A percentile compares a stretch with the other conserved stretches of the same genome.
These are phyloP conservation scores for Alternaria sp. DNA, from an alignment of 2,329 filamentous ascomycete genomes.

Conservation along the genomic window DNA sequence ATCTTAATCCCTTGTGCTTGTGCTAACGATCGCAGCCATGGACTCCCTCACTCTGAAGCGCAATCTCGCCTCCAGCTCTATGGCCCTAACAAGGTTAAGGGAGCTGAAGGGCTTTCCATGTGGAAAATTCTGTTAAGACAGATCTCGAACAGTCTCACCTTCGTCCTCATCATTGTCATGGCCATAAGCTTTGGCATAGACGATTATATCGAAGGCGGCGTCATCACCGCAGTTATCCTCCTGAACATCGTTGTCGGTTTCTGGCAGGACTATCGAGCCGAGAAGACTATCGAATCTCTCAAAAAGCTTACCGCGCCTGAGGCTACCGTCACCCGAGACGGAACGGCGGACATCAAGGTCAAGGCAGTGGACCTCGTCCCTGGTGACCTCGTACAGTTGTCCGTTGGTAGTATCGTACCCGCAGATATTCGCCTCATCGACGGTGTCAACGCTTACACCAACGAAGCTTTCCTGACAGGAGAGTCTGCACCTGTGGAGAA, in stretches of 20 bases:
- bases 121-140: conserved; percentile 81
- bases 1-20: background rate
- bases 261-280: conserved; percentile 60
- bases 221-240: conserved; percentile 70
- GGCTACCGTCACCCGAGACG: conserved; percentile 49
- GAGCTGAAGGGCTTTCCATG: conserved; percentile 74
- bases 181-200: conserved; percentile 69
- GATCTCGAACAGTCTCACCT: conserved; percentile 78
- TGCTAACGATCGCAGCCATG: conserved; percentile 57
- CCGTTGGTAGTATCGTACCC: conserved; percentile 69
- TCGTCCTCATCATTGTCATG: conserved; percentile 77
- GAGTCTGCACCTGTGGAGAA: conserved; percentile 76
- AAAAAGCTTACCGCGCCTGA: conserved; percentile 52
- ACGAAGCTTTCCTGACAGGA: conserved; percentile 77
- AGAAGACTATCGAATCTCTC: conserved; percentile 54
- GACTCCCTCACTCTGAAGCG: conserved; percentile 69
- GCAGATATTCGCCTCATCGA: conserved; percentile 70
- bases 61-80: conserved; percentile 69
- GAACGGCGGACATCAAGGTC: conserved; percentile 44
- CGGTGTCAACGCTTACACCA: conserved; percentile 76
- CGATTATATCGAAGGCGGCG: conserved; percentile 70
- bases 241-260: conserved; percentile 72
- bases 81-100: conserved; percentile 76
- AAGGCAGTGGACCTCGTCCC: conserved; percentile 50
- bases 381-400: conserved; percentile 51